Conservation (phyloP, 257 asterid species). For the Osmanthus fragrans region DNA sequence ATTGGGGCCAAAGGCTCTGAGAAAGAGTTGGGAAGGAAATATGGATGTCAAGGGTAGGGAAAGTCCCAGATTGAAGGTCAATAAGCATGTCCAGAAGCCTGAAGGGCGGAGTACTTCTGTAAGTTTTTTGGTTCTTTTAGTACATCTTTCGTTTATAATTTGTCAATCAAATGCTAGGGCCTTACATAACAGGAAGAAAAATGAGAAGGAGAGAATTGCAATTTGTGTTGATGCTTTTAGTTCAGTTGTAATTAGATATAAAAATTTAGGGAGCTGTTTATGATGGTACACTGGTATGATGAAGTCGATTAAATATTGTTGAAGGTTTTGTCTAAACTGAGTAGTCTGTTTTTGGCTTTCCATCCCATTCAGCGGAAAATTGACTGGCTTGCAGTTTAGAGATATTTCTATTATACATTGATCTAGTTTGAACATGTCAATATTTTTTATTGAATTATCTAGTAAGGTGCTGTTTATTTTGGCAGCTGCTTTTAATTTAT, state of each 20-base stretch:
- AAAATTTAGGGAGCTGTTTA: not conserved
- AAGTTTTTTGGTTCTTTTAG: conserved; percentile 33
- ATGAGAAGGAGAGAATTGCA: not conserved
- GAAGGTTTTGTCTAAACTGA: not conserved
- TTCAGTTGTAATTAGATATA: not conserved
- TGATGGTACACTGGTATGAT: not conserved
- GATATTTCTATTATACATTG: too few species aligned
- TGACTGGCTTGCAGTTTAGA: too few species aligned
- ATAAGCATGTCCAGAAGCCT: conserved; percentile 56
- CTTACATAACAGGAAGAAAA: conserved; percentile 6
- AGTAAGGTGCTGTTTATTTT: not conserved
- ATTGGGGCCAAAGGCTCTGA: conserved; percentile 83
- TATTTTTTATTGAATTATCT: not conserved
- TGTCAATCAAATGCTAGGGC: not conserved
- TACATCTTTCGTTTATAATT: not conserved
- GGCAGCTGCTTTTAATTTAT: not conserved
- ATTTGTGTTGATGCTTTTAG: not conserved
- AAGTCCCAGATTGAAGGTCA: conserved; percentile 71
- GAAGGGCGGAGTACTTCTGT: conserved; percentile 73
- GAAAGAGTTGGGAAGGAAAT: conserved; percentile 99
- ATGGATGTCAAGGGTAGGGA: conserved; percentile 75
- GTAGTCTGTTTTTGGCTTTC: too few species aligned
- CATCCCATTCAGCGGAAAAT: too few species aligned
- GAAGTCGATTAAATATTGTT: not conserved
- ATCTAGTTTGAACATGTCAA: too few species aligned